These are phyloP conservation scores for Ensete glaucum DNA, from an alignment of 176 grass and related monocot species.

Conservation along the genomic window DNA sequence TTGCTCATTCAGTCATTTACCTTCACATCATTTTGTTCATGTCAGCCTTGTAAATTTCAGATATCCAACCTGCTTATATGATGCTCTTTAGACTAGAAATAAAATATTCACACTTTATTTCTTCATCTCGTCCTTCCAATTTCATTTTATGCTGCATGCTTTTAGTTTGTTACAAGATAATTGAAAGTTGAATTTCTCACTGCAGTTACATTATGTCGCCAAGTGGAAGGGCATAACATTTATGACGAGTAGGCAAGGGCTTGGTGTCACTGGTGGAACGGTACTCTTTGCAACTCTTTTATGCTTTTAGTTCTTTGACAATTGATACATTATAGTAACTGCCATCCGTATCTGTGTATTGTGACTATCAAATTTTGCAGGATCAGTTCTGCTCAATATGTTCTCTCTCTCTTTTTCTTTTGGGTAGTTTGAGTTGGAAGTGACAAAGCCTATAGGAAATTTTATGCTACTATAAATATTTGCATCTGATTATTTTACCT, in stretches of 20 bases:
- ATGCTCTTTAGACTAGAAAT: not conserved
- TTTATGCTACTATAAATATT: not conserved
- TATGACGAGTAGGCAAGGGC: conserved; percentile 96
- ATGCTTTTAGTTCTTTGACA: not conserved
- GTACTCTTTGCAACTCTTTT: conserved; percentile 19
- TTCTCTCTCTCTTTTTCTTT: too few relatives aligned
- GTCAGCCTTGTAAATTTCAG: not conserved
- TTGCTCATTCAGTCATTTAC: not conserved
- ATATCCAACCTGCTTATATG: not conserved
- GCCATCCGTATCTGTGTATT: not conserved
- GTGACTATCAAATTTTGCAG: not conserved
- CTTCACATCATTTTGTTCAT: not conserved
- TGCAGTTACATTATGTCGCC: conserved; percentile 95
- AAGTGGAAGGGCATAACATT: conserved; percentile 98
- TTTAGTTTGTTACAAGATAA: not conserved
- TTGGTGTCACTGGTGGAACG: conserved; percentile 82
- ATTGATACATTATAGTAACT: not conserved
- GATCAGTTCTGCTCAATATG: too few relatives aligned
- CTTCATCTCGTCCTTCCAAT: not conserved
- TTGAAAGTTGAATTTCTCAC: conserved; percentile 3
- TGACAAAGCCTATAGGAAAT: too few relatives aligned
- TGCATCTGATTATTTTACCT: not conserved
- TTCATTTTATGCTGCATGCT: not conserved
- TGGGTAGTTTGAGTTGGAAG: too few relatives aligned
- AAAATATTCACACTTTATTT: not conserved